Percentiles rank a stretch among this genome's conserved stretches.
Conservation (phyloP, 2,329 filamentous ascomycete genomes). For the Botrytis paeoniae region DNA sequence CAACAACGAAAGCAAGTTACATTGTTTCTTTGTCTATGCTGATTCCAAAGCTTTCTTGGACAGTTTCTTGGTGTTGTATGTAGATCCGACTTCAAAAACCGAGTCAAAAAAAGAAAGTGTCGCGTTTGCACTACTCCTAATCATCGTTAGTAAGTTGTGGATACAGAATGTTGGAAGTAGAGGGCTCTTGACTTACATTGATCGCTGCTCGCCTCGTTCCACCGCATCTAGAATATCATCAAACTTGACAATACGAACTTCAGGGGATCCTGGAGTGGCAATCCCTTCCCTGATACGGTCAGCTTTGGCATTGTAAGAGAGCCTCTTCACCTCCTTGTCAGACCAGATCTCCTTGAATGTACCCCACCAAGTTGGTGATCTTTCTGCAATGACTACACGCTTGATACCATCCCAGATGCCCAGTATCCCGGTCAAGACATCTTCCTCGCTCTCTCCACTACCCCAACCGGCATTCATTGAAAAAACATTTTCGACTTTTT, state of each 20-base stretch:
- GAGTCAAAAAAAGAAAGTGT: slow-evolving; percentile 8
- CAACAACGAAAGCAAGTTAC: background rate
- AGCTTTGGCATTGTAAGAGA: background rate
- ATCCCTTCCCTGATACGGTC: background rate
- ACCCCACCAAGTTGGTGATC: slow-evolving; percentile 13
- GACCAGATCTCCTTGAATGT: slow-evolving; percentile 18
- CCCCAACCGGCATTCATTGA: background rate
- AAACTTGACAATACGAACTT: slow-evolving; percentile 16
- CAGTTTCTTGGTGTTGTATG: slow-evolving; percentile 9
- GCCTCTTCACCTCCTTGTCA: background rate
- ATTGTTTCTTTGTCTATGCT: background rate
- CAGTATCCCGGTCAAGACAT: background rate
- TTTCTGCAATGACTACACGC: slow-evolving; percentile 1
- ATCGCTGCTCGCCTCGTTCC: background rate
- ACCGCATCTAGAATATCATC: background rate
- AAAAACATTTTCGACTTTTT: slow-evolving; percentile 9
- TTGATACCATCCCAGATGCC: background rate
- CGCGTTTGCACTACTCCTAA: background rate
- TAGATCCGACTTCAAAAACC: slow-evolving; percentile 4
- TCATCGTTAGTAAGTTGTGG: background rate
- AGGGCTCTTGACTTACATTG: background rate
- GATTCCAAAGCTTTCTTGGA: background rate
- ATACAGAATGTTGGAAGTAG: background rate
- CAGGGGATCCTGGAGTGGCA: background rate
- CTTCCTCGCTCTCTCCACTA: slow-evolving; percentile 8